phyloP scores from a whole-genome alignment of 1,139 yeast genomes.

The Taphrina sp. region DNA sequence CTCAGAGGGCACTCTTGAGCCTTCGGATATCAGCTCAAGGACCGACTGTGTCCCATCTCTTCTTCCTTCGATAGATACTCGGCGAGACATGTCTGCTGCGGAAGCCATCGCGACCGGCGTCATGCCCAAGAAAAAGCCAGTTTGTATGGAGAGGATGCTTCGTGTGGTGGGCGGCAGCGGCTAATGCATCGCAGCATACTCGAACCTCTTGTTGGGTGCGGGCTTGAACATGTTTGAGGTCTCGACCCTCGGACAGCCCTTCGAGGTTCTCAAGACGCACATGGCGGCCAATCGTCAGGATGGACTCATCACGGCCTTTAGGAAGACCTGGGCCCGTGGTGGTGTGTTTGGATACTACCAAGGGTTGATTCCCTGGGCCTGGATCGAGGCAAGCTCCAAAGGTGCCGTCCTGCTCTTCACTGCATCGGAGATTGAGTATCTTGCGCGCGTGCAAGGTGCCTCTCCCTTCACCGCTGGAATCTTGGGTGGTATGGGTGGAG shows the following conservation, averaged over 20 bases:
- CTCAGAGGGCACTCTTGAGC: too few species aligned
- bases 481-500: slow-evolving; percentile 84
- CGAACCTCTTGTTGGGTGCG: slow-evolving; percentile 85
- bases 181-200: slow-evolving; percentile 30
- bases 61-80: too few species aligned
- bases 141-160: too few species aligned
- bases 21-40: too few species aligned
- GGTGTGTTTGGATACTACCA: slow-evolving; percentile 90
- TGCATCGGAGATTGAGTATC: slow-evolving; percentile 86
- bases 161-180: too few species aligned
- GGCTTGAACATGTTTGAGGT: slow-evolving; percentile 90
- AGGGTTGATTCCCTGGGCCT: slow-evolving; percentile 98
- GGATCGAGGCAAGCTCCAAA: slow-evolving; percentile 99
- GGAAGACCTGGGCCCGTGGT: slow-evolving; percentile 87
- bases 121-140: slow-evolving; percentile 30
- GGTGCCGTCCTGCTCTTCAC: slow-evolving; percentile 97
- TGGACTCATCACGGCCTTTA: slow-evolving; percentile 63
- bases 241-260: slow-evolving; percentile 92
- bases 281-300: slow-evolving; percentile 94
- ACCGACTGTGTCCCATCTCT: too few species aligned
- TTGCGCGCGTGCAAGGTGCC: slow-evolving; percentile 59
- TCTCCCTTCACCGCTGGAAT: slow-evolving; percentile 80
- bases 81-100: slow-evolving; percentile 14
- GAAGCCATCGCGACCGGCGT: slow-evolving; percentile 29
- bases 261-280: slow-evolving; percentile 90